phyloP scores from a whole-genome alignment of 345 rosid genomes.

The Jatropha curcas region DNA sequence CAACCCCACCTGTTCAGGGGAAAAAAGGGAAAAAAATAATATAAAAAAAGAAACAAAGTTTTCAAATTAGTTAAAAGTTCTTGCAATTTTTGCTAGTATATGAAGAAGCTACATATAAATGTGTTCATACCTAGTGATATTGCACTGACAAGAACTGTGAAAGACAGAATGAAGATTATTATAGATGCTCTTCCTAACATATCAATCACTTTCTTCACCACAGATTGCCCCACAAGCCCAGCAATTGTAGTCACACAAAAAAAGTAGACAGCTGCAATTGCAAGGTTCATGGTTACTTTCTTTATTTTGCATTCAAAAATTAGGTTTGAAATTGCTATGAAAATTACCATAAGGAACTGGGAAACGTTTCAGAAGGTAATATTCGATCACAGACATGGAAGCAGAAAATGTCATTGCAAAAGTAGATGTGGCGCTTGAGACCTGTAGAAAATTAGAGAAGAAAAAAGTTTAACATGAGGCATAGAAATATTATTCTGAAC shows the following conservation, averaged over 20 bases:
- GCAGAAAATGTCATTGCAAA: constrained; percentile 85
- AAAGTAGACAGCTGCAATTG: constrained; percentile 26
- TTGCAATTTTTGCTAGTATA: neutral
- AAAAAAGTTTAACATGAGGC: neutral
- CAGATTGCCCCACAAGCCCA: constrained; percentile 25
- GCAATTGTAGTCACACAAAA: constrained; percentile 24
- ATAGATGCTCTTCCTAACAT: constrained; percentile 29
- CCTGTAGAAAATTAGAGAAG: constrained; percentile 28
- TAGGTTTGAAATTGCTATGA: no score
- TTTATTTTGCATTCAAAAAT: neutral
- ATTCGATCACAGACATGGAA: constrained; percentile 80
- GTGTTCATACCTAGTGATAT: constrained; percentile 12
- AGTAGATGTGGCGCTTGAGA: constrained; percentile 83
- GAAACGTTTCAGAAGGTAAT: constrained; percentile 76
- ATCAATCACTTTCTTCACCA: constrained; percentile 12
- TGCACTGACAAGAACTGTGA: constrained; percentile 24
- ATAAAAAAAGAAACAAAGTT: neutral
- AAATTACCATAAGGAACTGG: constrained; percentile 74
- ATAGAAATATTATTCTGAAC: neutral
- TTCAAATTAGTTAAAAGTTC: neutral
- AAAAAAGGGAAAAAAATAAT: no score
- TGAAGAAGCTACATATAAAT: no score
- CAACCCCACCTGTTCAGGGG: constrained; percentile 31
- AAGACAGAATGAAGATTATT: constrained; percentile 27
- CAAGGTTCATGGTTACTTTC: no score